Percentiles rank a stretch among this genome's conserved stretches.
phyloP scores from a whole-genome alignment of 805 yeast genomes.

The Wickerhamiella sorbophila region DNA sequence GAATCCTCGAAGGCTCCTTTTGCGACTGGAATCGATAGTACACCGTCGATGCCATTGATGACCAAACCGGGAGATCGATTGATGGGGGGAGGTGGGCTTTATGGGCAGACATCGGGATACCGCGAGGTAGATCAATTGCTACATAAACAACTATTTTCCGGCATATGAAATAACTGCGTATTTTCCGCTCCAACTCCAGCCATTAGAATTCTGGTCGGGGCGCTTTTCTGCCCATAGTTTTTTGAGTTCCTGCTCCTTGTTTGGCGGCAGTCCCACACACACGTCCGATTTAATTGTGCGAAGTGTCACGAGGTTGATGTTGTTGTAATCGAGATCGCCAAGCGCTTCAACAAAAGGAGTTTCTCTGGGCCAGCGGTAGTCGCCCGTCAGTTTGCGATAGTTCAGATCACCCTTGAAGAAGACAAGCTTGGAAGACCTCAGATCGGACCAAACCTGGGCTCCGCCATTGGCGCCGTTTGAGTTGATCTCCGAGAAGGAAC shows the following conservation, averaged over 20 bases:
- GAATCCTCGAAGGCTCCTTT: constrained; percentile 57
- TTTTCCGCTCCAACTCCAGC: constrained; percentile 82
- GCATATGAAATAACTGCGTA: constrained; percentile 69
- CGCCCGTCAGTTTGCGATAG: constrained; percentile 88
- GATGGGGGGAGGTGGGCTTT: no score
- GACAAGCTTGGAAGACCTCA: constrained; percentile 45
- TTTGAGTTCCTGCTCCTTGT: constrained; percentile 55
- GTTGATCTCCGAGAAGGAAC: constrained; percentile 59
- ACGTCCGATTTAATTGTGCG: constrained; percentile 97
- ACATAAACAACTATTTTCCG: neutral
- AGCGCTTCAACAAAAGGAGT: constrained; percentile 61
- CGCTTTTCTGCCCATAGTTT: constrained; percentile 38
- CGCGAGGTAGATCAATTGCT: neutral
- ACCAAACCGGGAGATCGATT: no score
- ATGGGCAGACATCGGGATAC: neutral
- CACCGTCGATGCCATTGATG: constrained; percentile 68
- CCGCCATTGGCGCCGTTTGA: constrained; percentile 43
- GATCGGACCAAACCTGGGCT: constrained; percentile 42
- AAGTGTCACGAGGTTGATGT: constrained; percentile 54
- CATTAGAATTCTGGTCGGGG: constrained; percentile 51
- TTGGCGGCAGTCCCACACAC: constrained; percentile 62
- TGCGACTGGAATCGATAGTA: constrained; percentile 81
- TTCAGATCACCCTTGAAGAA: constrained; percentile 93
- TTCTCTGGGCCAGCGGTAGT: constrained; percentile 71
- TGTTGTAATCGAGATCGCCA: constrained; percentile 47